Evolutionary conservation across 495 filamentous ascomycete genomes (phyloP).

Genomic region (Penicillium argentinense): DNA sequence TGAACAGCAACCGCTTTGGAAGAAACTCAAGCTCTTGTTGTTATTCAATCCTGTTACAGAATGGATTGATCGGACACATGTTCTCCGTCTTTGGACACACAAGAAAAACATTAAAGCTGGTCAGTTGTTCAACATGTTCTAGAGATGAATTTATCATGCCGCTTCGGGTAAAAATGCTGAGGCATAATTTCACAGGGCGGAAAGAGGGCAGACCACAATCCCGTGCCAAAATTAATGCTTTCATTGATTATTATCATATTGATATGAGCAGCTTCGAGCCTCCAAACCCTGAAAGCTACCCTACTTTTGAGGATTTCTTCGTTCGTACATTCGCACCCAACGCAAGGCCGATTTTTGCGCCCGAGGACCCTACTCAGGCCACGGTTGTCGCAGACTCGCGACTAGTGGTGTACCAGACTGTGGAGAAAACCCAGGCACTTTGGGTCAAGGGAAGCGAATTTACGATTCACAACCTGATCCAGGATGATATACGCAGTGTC

Average conservation of each 20-base stretch:
- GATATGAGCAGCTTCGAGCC: background rate
- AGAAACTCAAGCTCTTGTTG: constrained; percentile 42
- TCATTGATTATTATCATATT: background rate
- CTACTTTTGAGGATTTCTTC: background rate
- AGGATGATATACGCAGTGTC: background rate
- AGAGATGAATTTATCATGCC: background rate
- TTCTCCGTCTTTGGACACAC: background rate
- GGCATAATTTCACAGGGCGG: background rate
- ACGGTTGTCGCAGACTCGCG: background rate
- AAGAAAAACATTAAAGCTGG: background rate
- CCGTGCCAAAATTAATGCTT: background rate
- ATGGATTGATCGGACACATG: constrained; percentile 38
- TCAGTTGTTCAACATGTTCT: background rate
- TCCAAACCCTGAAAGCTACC: background rate
- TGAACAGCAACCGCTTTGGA: constrained; percentile 37
- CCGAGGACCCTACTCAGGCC: background rate
- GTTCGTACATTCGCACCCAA: background rate
- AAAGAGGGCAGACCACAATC: background rate
- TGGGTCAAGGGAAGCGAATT: background rate
- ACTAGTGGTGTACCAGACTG: background rate
- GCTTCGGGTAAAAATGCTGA: background rate
- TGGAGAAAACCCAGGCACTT: background rate
- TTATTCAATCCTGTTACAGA: constrained; percentile 42
- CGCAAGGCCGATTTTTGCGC: background rate
- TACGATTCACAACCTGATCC: background rate